Evolutionary conservation across 176 grass and related monocot genomes (phyloP).

Genomic region (Musa itinerans): DNA sequence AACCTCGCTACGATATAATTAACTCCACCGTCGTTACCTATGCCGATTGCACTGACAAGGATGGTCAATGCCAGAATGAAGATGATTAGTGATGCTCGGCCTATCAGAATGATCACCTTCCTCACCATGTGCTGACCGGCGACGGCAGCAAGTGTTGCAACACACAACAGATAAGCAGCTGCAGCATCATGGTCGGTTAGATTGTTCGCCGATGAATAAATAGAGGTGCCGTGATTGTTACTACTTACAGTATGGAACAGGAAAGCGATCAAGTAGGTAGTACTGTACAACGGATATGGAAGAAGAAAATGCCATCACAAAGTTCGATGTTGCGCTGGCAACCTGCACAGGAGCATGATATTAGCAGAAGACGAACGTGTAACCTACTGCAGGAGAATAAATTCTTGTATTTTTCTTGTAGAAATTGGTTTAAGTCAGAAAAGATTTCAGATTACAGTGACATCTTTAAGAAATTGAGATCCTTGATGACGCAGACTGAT

Average conservation of each 20-base stretch:
- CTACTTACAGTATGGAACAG: constrained; percentile 21
- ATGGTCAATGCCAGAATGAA: constrained; percentile 25
- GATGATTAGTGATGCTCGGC: constrained; percentile 23
- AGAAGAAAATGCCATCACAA: constrained; percentile 19
- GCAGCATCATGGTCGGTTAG: background rate
- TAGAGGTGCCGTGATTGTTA: background rate
- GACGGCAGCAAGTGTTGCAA: constrained; percentile 20
- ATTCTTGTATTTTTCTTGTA: background rate
- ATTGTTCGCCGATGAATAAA: background rate
- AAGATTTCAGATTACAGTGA: too few relatives aligned
- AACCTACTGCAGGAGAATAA: too few relatives aligned
- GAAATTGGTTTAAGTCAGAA: background rate
- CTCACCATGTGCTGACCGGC: constrained; percentile 15
- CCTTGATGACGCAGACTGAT: too few relatives aligned
- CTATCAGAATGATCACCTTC: constrained; percentile 13
- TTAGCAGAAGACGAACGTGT: background rate
- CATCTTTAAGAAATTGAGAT: too few relatives aligned
- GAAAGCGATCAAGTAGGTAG: constrained; percentile 21
- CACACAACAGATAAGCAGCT: constrained; percentile 17
- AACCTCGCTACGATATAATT: background rate
- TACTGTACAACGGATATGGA: constrained; percentile 26
- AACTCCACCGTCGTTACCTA: constrained; percentile 8
- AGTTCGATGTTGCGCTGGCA: constrained; percentile 26
- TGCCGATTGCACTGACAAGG: constrained; percentile 22
- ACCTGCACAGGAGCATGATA: constrained; percentile 5